phyloP scores from a whole-genome alignment of 495 filamentous ascomycete genomes.

The Tuber calosporum region DNA sequence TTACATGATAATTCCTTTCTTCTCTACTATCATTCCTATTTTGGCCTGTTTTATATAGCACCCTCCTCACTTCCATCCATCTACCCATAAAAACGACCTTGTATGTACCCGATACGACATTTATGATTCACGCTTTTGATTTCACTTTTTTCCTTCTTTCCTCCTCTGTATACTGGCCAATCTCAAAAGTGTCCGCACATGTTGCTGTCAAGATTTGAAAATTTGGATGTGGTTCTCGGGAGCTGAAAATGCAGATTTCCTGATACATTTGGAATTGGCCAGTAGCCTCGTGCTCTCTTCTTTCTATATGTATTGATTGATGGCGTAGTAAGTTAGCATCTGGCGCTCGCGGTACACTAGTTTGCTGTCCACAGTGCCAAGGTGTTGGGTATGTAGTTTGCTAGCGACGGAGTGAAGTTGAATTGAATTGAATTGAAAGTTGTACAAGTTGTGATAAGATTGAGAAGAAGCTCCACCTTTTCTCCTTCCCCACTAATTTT shows the following conservation, averaged over 20 bases:
- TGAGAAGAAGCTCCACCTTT: background rate
- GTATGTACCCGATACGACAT: background rate
- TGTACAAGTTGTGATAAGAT: background rate
- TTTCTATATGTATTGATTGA: background rate
- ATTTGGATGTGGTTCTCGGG: too few relatives aligned
- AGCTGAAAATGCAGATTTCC: background rate
- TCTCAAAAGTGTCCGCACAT: background rate
- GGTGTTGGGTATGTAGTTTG: background rate
- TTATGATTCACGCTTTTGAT: background rate
- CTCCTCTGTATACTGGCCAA: background rate
- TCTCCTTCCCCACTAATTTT: background rate
- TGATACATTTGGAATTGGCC: background rate
- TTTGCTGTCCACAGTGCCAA: background rate
- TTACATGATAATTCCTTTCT: conserved; percentile 4
- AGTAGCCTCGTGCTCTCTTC: background rate
- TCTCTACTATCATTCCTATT: background rate
- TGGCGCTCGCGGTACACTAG: background rate
- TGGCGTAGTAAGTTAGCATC: background rate
- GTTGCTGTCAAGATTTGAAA: too few relatives aligned
- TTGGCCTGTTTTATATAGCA: background rate
- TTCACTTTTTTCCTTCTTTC: background rate
- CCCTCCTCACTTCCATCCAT: background rate
- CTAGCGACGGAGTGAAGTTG: background rate
- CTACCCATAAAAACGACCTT: background rate
- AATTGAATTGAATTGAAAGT: background rate